Evolutionary conservation across 2,329 filamentous ascomycete genomes (phyloP), one percentile per base, ranked within the genome.

Genomic region (Cordyceps cicadae): DNA sequence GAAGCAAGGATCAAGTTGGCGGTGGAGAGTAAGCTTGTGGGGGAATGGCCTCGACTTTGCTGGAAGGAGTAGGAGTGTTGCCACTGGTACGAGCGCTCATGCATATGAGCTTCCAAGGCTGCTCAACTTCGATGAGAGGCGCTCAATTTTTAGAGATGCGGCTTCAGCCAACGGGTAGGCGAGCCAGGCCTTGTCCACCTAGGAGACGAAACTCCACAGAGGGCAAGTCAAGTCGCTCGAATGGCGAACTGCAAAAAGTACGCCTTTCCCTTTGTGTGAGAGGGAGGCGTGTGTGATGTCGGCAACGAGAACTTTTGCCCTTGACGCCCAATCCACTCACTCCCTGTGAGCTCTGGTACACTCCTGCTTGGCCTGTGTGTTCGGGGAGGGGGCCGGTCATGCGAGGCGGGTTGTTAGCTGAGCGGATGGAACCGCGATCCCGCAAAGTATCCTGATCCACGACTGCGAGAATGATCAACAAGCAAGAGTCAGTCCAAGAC

Each of bases 21-120:
- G 58, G 58, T 60, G 58, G 58, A 60, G 58, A 60, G 58, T 32
- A 41, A 41, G 48, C 32, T 60, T 60, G 58, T 60, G 58, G 58
- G 58, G 51, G 58, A 60, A 54, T 54, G 51, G 51, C 50, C 58
- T 54, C 51, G 58, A 60, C 53, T 37, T 37, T 60, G 45, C 34
- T 54, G 43, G 32, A 43, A 54, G 39, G 41, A 43, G 39, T 43
- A n/a, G 17, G 34, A 50, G 51, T 54, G 39, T 60, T 54, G 51
- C 24, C 58, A 60, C 58, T 54, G 51, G 45, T 49, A 60, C 41
- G 45, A 50, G 41, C 54, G 29, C 58, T 54, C 12, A 54, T 60
- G 58, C 51, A 60, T 24, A 46, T 26, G 19, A 37, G 34, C 45
- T 53, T 58, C 34, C 34, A 58, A 61, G 60, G 60, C 54, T 57